Evolutionary conservation across 106 monocot species (phyloP), one percentile per base, ranked within the genome.

Genomic region (Apostasia shenzhenica): DNA sequence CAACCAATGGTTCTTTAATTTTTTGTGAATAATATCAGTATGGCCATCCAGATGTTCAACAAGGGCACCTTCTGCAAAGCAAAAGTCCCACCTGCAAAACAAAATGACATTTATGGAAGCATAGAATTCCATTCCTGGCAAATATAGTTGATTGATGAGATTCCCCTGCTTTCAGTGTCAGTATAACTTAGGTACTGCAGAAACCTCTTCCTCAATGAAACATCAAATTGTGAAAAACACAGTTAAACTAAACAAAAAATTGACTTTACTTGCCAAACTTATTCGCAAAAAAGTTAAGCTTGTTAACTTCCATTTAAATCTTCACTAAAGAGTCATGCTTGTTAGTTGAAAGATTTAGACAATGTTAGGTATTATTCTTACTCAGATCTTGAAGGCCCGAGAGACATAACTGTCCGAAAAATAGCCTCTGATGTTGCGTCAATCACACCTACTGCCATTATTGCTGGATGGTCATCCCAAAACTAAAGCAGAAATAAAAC

Each of bases 381-480:
- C 97, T 99, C 90, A 13, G 93, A 87, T 90, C 97, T 89, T 71
- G 97, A 99, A 70, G 81, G 70, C 47, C 97, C 97, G 62, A 99
- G 87, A 67, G 97, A 99, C 85, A 99, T 90, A 42, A 99, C 54
- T 65, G 90, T 90, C 66, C 67, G 70, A 65, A 93, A 99, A 68
- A 99, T 86, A 51, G 87, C 89, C 80, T 99, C 97, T 48, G 97
- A 87, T 78, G 75, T 73, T 73, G 87, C 85, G 71, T 89, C 97
- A 53, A 99, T 85, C 11, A 87, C 89, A 13, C 97, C 89, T 56
- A 99, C 93, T 69, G 92, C 97, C 97, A 99, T 99, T 79, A 99
- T 88, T 72, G 93, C 97, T 45, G 97, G 97, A 79, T 99, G 89
- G 81, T 93, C 93, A 83, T 85, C 85, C 92, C 93, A 87, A 64